Conservation (phyloP, 2,329 filamentous ascomycete genomes). For the Zymoseptoria crescenta region DNA sequence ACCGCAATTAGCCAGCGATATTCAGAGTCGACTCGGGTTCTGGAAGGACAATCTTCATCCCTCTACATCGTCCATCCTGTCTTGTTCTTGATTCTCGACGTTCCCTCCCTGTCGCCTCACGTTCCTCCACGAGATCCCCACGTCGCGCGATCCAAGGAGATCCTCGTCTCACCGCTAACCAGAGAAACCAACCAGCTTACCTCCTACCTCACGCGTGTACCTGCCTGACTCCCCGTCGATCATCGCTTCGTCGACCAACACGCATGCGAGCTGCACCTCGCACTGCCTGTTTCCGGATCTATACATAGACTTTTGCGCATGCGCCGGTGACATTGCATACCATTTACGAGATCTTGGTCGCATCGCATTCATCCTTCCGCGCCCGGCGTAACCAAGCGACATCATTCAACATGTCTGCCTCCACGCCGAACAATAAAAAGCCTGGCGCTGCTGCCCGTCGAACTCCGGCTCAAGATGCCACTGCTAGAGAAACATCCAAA, state of each 20-base stretch:
- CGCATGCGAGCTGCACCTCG: background rate
- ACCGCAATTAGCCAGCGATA: background rate
- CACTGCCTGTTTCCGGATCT: background rate
- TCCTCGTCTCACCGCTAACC: background rate
- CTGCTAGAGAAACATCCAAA: background rate
- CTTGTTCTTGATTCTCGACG: background rate
- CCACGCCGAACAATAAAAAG: conserved; percentile 14
- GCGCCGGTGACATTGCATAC: background rate
- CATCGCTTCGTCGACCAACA: no score
- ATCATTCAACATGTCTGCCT: conserved; percentile 1
- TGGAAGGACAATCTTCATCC: background rate
- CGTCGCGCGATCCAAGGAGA: background rate
- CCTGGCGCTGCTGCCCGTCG: conserved; percentile 11
- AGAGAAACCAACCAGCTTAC: background rate
- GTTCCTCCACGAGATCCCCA: background rate
- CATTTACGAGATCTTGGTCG: background rate
- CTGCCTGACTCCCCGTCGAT: background rate
- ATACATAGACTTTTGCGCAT: background rate
- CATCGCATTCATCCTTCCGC: background rate
- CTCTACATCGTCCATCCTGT: background rate
- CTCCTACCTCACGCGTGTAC: background rate
- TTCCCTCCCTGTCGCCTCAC: background rate
- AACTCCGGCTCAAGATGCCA: background rate
- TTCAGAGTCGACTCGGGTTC: background rate
- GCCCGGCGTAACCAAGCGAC: background rate